Conservation (phyloP, 495 filamentous ascomycete species). For the Corynascus novoguineensis region DNA sequence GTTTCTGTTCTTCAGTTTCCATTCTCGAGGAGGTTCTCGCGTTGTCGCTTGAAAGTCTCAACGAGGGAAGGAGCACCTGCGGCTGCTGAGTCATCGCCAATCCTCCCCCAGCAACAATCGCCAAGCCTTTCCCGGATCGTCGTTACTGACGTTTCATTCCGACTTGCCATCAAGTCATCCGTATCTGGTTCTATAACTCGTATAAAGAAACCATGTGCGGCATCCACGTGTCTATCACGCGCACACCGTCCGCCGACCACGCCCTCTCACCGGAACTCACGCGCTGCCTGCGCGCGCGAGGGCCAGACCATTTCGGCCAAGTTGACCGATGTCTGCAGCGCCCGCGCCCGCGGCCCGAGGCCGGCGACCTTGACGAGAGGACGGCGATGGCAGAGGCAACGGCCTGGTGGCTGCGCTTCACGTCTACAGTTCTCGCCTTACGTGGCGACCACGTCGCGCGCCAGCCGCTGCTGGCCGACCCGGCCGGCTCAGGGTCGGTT, state of each 20-base stretch:
- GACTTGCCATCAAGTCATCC: not conserved
- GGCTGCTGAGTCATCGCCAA: too few species aligned
- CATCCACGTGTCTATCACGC: conserved; percentile 38
- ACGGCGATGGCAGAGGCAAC: not conserved
- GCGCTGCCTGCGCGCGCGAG: conserved; percentile 38
- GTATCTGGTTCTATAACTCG: not conserved
- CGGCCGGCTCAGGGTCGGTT: conserved; percentile 50
- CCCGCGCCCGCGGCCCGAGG: not conserved
- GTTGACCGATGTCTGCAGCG: conserved; percentile 27
- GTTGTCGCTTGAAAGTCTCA: too few species aligned
- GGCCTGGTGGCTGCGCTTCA: conserved; percentile 50
- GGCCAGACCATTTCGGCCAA: conserved; percentile 48
- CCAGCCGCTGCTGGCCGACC: conserved; percentile 57
- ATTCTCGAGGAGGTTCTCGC: too few species aligned
- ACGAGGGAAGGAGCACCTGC: too few species aligned
- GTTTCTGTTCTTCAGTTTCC: too few species aligned
- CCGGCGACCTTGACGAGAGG: not conserved
- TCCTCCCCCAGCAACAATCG: not conserved
- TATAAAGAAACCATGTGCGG: conserved; percentile 40
- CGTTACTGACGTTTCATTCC: too few species aligned
- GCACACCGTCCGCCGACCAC: conserved; percentile 1
- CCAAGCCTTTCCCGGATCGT: too few species aligned
- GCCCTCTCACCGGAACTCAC: conserved; percentile 28
- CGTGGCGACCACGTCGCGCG: conserved; percentile 63
- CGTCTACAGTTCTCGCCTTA: conserved; percentile 81